Evolutionary conservation across 2,329 filamentous ascomycete genomes (phyloP).

Genomic region (Fusarium algeriense): DNA sequence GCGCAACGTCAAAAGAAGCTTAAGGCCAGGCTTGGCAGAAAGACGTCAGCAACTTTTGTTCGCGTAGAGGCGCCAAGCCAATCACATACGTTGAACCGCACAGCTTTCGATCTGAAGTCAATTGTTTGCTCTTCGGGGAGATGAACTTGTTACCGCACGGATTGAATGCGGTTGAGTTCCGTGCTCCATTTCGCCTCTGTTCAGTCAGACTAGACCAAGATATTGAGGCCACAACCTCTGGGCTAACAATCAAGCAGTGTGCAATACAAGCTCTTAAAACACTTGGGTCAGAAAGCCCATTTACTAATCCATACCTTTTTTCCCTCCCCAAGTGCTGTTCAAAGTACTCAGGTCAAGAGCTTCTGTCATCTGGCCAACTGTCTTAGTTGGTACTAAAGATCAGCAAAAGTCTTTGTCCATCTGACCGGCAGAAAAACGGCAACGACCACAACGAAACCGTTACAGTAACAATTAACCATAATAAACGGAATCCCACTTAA

Average conservation of each 20-base stretch:
- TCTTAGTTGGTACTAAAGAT: too few relatives aligned
- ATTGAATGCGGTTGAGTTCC: too few relatives aligned
- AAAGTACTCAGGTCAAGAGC: neutral
- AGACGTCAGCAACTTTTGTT: constrained; percentile 9
- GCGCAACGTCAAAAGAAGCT: constrained; percentile 10
- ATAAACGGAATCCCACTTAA: neutral
- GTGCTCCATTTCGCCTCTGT: too few relatives aligned
- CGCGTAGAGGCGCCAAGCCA: constrained; percentile 6
- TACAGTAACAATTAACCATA: neutral
- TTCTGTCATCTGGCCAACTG: neutral
- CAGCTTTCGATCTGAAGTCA: neutral
- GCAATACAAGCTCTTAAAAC: neutral
- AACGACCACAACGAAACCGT: neutral
- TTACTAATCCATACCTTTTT: neutral
- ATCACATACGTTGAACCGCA: neutral
- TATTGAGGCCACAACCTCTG: neutral
- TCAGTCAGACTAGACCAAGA: neutral
- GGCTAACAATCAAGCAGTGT: neutral
- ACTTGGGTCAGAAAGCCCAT: too few relatives aligned
- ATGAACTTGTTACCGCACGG: neutral
- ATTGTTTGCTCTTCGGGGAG: neutral
- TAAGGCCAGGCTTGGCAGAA: constrained; percentile 3
- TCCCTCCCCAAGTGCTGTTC: neutral
- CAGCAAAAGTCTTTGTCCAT: neutral
- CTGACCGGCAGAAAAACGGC: neutral